Percentiles rank a stretch among this genome's conserved stretches.
These are phyloP conservation scores for Tarenaya hassleriana DNA, from an alignment of 345 rosid genomes.

Conservation along the genomic window DNA sequence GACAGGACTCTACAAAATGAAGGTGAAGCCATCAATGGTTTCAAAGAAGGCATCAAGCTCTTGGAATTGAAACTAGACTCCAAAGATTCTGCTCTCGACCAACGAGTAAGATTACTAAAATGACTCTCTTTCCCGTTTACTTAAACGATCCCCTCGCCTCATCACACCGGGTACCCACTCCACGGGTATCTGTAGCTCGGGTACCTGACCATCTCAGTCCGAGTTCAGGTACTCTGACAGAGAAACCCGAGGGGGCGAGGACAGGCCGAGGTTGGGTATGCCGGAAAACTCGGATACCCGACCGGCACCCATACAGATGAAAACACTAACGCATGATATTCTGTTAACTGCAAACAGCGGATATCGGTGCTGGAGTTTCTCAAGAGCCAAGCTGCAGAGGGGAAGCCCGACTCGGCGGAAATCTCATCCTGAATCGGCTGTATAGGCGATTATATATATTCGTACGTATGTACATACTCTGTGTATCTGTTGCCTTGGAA, in stretches of 20 bases:
- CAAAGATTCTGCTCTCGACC: slow-evolving; percentile 64
- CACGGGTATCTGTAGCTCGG: too few relatives aligned
- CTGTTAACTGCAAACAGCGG: slow-evolving; percentile 35
- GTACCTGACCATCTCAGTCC: too few relatives aligned
- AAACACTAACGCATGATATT: slow-evolving; percentile 2
- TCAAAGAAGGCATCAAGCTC: slow-evolving; percentile 72
- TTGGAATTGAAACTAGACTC: slow-evolving; percentile 40
- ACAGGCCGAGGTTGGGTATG: too few relatives aligned
- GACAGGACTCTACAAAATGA: slow-evolving; percentile 67
- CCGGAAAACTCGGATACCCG: too few relatives aligned
- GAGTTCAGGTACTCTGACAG: too few relatives aligned
- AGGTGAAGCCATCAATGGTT: slow-evolving; percentile 57
- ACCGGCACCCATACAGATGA: neutral
- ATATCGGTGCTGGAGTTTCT: slow-evolving; percentile 74
- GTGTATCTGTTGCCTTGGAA: too few relatives aligned
- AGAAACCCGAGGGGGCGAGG: too few relatives aligned
- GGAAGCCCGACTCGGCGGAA: slow-evolving; percentile 32
- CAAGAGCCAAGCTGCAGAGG: slow-evolving; percentile 56
- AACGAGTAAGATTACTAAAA: slow-evolving; percentile 49
- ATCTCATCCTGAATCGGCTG: slow-evolving; percentile 14
- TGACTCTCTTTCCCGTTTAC: neutral
- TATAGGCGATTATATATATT: neutral
- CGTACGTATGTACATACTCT: slow-evolving; percentile 16
- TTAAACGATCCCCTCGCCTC: neutral
- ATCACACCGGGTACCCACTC: too few relatives aligned